A percentile compares a stretch with the other conserved stretches of the same genome.
phyloP scores from a whole-genome alignment of 371 early-diverging fungal genomes.

The Mucor saturninus region DNA sequence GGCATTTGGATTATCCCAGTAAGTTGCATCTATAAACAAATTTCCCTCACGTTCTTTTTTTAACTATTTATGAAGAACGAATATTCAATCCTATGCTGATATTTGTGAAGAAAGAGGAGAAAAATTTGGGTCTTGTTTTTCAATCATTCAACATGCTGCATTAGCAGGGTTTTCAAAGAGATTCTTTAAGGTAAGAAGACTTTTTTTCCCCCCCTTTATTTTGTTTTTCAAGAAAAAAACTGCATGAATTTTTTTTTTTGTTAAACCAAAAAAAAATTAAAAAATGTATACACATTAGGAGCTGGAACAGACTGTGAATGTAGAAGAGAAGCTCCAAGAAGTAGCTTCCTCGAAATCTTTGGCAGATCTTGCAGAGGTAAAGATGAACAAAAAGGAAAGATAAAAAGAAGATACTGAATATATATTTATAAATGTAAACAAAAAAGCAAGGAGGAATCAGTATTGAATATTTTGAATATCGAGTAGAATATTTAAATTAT shows the following conservation, averaged over 20 bases:
- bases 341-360: conserved; percentile 30
- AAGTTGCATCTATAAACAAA: conserved; percentile 11
- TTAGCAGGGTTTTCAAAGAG: conserved; percentile 51
- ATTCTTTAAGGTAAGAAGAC: conserved; percentile 37
- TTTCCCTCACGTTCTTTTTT: background rate
- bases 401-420: background rate
- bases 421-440: background rate
- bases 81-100: conserved; percentile 28
- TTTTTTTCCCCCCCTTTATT: background rate
- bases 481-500: conserved; percentile 53
- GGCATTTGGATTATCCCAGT: conserved; percentile 53
- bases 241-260: background rate
- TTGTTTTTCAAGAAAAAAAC: background rate
- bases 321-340: conserved; percentile 16
- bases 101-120: conserved; percentile 41
- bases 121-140: conserved; percentile 38
- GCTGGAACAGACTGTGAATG: conserved; percentile 20
- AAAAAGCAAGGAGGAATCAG: conserved; percentile 42
- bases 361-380: conserved; percentile 38
- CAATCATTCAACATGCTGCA: conserved; percentile 53
- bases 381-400: background rate
- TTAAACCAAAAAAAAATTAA: background rate
- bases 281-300: background rate
- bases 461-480: conserved; percentile 51
- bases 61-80: conserved; percentile 24